A percentile compares a stretch with the other conserved stretches of the same genome.
These are phyloP conservation scores for Trichomonas vaginalis DNA, from an alignment of 208 protist genomes.

Conservation along the genomic window DNA sequence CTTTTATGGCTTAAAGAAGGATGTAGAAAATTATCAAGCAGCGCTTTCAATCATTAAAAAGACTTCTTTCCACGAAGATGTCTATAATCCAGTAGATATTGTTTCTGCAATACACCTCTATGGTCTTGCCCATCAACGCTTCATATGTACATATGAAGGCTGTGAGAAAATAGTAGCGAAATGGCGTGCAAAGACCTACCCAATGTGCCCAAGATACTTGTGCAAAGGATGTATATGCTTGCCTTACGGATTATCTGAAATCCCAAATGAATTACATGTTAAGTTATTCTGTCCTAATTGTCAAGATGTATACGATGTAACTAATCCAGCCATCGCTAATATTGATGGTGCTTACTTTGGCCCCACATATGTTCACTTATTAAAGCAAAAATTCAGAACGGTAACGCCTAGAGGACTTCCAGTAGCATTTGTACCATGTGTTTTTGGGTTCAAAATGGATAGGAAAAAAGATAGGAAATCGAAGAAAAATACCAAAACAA, in stretches of 20 bases:
- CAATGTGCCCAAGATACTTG: not conserved
- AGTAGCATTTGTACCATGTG: not conserved
- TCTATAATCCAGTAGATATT: not conserved
- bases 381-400: not conserved
- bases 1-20: not conserved
- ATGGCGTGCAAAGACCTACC: not conserved
- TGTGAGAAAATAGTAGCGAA: not conserved
- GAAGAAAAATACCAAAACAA: too few species aligned
- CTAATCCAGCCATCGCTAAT: not conserved
- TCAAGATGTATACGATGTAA: not conserved
- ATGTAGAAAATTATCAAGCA: not conserved
- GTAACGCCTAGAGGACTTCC: not conserved
- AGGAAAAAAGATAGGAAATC: not conserved
- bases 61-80: not conserved
- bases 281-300: not conserved
- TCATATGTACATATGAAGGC: not conserved
- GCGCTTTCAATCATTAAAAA: not conserved
- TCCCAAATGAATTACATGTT: not conserved
- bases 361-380: not conserved
- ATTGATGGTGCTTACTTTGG: conserved; percentile 16
- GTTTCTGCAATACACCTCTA: not conserved
- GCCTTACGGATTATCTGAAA: not conserved
- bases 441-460: not conserved
- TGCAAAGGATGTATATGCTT: not conserved
- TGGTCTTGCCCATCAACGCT: not conserved